Percentiles rank a stretch among this genome's conserved stretches.
These are phyloP conservation scores for Nakazawaea siamensis DNA, from an alignment of 805 yeast species.

Conservation along the genomic window DNA sequence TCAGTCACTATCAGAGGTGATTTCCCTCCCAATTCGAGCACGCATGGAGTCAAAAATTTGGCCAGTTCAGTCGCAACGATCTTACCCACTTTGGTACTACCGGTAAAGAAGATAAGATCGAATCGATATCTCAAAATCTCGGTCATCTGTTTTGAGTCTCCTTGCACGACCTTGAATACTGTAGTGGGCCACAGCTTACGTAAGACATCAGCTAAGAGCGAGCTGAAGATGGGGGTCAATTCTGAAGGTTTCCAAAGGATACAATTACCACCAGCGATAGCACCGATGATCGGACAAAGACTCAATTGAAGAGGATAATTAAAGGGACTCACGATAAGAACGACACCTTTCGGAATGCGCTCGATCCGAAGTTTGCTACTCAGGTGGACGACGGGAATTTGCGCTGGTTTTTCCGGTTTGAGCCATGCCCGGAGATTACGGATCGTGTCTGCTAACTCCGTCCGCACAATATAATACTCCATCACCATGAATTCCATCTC, in stretches of 20 bases:
- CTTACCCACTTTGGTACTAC: slow-evolving; percentile 68
- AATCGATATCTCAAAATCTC: slow-evolving; percentile 53
- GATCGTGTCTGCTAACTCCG: slow-evolving; percentile 55
- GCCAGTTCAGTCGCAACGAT: slow-evolving; percentile 78
- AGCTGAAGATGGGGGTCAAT: slow-evolving; percentile 52
- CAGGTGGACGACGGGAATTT: slow-evolving; percentile 25
- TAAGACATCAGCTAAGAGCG: slow-evolving; percentile 48
- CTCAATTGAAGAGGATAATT: slow-evolving; percentile 69
- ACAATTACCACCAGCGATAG: slow-evolving; percentile 79
- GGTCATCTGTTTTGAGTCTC: slow-evolving; percentile 58
- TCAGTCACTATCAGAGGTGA: slow-evolving; percentile 72
- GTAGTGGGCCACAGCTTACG: slow-evolving; percentile 44
- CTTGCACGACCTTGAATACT: slow-evolving; percentile 59
- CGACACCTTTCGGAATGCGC: slow-evolving; percentile 50
- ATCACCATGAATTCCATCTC: slow-evolving; percentile 49
- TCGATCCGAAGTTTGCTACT: slow-evolving; percentile 22
- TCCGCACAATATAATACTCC: slow-evolving; percentile 44
- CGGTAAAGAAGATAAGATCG: slow-evolving; percentile 85
- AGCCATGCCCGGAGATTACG: slow-evolving; percentile 53
- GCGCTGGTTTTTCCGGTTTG: slow-evolving; percentile 36
- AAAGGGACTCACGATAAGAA: slow-evolving; percentile 70
- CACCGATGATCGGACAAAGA: slow-evolving; percentile 63
- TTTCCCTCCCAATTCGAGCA: slow-evolving; percentile 88
- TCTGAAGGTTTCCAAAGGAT: slow-evolving; percentile 77
- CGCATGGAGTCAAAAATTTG: slow-evolving; percentile 70